Conservation (phyloP, 1,284 basidiomycete species). For the Mycena citricolor region DNA sequence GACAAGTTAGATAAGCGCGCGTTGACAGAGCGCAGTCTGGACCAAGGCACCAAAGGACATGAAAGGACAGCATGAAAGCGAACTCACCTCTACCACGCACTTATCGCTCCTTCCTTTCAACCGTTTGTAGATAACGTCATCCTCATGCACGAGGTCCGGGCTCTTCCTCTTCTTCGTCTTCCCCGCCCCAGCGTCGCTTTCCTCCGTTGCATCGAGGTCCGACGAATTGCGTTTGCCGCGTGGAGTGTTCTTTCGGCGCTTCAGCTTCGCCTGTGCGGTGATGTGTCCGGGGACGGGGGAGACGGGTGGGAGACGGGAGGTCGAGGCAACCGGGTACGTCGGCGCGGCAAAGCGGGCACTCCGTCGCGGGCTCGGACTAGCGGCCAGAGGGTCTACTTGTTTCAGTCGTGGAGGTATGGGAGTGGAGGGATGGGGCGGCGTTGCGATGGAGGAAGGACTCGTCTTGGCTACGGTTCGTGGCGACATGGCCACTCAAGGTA, state of each 20-base stretch:
- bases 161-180: constrained; percentile 19
- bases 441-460: too few species aligned
- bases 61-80: neutral
- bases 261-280: neutral
- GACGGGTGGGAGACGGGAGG: neutral
- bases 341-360: constrained; percentile 15
- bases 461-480: too few species aligned
- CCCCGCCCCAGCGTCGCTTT: neutral
- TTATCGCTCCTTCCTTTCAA: constrained; percentile 6
- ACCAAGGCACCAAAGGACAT: neutral
- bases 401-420: too few species aligned
- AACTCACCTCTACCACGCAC: constrained; percentile 17
- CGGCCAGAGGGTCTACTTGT: too few species aligned
- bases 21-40: neutral
- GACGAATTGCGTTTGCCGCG: neutral
- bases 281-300: neutral
- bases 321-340: neutral
- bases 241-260: neutral
- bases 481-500: too few species aligned
- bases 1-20: neutral
- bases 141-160: constrained; percentile 13
- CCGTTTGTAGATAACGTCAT: neutral
- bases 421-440: too few species aligned
- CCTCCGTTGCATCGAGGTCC: neutral
- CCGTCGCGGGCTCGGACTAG: too few species aligned